Base-by-base conservation (phyloP, 2,329 filamentous ascomycete genomes). In the Diplocarpon mali region DNA sequence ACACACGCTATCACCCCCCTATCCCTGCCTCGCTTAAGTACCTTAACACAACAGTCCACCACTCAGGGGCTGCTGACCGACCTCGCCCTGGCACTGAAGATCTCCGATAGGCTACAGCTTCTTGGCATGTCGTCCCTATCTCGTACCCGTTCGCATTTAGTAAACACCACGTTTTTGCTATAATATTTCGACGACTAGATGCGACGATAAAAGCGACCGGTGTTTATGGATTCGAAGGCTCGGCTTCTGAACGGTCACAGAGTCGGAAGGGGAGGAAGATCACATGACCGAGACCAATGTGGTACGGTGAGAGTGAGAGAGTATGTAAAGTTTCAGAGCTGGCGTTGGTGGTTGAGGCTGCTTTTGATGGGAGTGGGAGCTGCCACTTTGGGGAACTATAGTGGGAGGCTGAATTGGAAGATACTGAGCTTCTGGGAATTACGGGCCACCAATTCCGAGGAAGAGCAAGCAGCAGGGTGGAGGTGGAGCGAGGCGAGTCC, bases 401-500 rank as follows among this genome's bases (percentile, higher is more conserved):
- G 7, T 40, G 15, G 27, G 15, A 32, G 14, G 16, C 12, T 11
- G 13, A 8, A 10, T 34, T n/a, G 14, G 12, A 13, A 27, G 2
- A 11, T 5, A 14, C 5, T 14, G 4, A 14, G 10, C 11, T 12
- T 10, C 16, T 16, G 9, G 8, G 20, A 42, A 28, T 9, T 3
- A 8, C 8, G 12, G 12, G 11, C 11, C 14, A 9, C 11, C 5
- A 32, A 9, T 15, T 31, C 13, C 17, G 31, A n/a, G 40, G 40
- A 29, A 30, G 40, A 35, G 34, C 4, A 32, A 10, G 34, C 13
- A 8, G 15, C 15, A 15, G 45, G 31, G 31, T 35, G 35, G 45
- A 43, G 32, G 30, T 47, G 45, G 45, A 38, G 36, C 13, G 30
- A 47, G 24, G 45, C 43, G 20, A 31, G 35, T 35, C 14, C 20